phyloP scores from a whole-genome alignment of 768 basidiomycete genomes.

The Cubamyces sp. region DNA sequence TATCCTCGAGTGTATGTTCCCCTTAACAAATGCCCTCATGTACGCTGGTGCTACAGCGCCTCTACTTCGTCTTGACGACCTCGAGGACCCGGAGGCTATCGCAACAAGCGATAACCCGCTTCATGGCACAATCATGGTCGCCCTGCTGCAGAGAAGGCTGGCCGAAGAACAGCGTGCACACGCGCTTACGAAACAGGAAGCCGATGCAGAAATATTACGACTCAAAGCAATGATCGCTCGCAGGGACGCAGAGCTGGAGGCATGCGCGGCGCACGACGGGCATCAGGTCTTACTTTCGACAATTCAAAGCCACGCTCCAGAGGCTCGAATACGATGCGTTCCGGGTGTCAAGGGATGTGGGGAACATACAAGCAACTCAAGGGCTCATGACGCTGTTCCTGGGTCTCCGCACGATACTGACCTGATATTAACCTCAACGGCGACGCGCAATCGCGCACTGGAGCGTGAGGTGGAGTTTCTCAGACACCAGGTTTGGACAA shows the following conservation, averaged over 20 bases:
- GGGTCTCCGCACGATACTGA: background rate
- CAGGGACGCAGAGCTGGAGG: conserved; percentile 59
- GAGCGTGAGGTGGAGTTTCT: conserved; percentile 22
- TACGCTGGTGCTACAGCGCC: background rate
- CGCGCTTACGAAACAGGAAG: conserved; percentile 41
- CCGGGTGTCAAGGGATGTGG: no score
- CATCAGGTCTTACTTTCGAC: conserved; percentile 1
- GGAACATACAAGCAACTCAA: no score
- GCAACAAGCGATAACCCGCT: conserved; percentile 33
- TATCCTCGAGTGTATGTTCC: background rate
- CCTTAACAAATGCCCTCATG: background rate
- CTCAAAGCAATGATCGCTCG: conserved; percentile 59
- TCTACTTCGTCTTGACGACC: background rate
- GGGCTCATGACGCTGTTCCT: no score
- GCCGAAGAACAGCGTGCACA: conserved; percentile 50
- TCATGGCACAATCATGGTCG: conserved; percentile 43
- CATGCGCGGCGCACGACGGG: conserved; percentile 30
- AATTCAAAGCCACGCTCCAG: background rate
- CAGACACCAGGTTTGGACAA: background rate
- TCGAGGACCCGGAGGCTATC: conserved; percentile 11
- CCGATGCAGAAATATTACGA: conserved; percentile 45
- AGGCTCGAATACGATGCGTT: no score
- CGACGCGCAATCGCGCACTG: conserved; percentile 12
- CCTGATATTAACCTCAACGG: conserved; percentile 3
- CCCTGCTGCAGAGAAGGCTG: conserved; percentile 46